Percentiles rank a stretch among this genome's conserved stretches.
Evolutionary conservation across 1,139 yeast genomes (phyloP).

Genomic region (Candida freyschussii): DNA sequence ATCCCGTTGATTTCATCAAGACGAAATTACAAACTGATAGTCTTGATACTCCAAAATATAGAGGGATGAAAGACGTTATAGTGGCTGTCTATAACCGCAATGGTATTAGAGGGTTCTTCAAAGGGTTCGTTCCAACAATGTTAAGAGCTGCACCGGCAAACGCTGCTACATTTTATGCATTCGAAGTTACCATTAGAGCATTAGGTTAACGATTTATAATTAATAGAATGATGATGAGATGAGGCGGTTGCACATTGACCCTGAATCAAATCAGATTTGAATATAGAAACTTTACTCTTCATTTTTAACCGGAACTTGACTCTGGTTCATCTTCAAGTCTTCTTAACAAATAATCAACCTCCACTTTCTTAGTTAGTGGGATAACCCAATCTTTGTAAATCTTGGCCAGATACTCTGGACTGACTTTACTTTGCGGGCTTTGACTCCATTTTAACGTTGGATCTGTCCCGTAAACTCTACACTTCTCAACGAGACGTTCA

Average conservation of each 20-base stretch:
- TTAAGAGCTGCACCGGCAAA: slow-evolving; percentile 96
- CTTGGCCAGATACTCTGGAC: slow-evolving; percentile 74
- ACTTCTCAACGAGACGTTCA: slow-evolving; percentile 72
- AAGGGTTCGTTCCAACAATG: slow-evolving; percentile 87
- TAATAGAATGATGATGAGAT: no score
- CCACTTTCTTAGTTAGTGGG: slow-evolving; percentile 92
- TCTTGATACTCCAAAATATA: slow-evolving; percentile 41
- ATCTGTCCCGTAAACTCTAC: slow-evolving; percentile 82
- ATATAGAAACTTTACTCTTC: no score
- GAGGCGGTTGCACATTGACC: no score
- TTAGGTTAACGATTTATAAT: no score
- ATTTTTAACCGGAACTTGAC: no score
- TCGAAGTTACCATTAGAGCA: slow-evolving; percentile 77
- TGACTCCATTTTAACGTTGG: slow-evolving; percentile 72
- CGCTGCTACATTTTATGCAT: slow-evolving; percentile 91
- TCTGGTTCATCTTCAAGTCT: slow-evolving; percentile 60
- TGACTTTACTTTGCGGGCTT: slow-evolving; percentile 68
- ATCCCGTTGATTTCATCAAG: slow-evolving; percentile 84
- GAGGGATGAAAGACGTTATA: slow-evolving; percentile 44
- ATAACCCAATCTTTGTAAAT: slow-evolving; percentile 86
- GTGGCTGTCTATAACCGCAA: slow-evolving; percentile 46
- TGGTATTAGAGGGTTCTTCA: slow-evolving; percentile 75
- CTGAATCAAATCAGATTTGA: no score
- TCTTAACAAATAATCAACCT: slow-evolving; percentile 81
- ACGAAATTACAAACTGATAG: slow-evolving; percentile 84